These are phyloP conservation scores for Otatea glauca DNA, from an alignment of 176 grass and related monocot species.

Conservation along the genomic window DNA sequence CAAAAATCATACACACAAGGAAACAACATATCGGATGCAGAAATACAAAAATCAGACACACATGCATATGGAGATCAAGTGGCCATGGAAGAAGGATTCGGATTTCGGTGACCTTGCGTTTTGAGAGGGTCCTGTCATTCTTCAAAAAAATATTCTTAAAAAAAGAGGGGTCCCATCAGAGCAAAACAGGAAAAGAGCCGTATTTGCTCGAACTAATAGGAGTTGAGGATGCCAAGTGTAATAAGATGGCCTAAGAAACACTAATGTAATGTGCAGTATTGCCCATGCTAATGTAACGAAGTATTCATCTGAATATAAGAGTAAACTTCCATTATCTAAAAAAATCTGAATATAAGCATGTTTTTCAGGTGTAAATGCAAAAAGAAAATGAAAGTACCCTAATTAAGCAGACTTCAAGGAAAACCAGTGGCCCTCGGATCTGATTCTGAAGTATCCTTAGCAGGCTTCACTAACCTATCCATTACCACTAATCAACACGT, in stretches of 20 bases:
- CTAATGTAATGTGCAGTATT: conserved; percentile 29
- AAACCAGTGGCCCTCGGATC: background rate
- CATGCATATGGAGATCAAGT: conserved; percentile 29
- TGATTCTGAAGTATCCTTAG: background rate
- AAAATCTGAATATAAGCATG: background rate
- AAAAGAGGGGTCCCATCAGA: too few relatives aligned
- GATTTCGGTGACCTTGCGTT: conserved; percentile 48
- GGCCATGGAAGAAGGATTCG: conserved; percentile 6
- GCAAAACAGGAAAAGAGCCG: conserved; percentile 45
- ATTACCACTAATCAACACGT: background rate
- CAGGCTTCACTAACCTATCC: background rate
- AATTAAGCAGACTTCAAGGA: background rate
- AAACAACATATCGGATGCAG: conserved; percentile 13
- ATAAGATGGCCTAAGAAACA: conserved; percentile 32
- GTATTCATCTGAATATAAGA: too few relatives aligned
- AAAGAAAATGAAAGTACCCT: conserved; percentile 8
- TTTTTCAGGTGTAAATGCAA: background rate
- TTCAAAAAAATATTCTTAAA: too few relatives aligned
- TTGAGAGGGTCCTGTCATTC: conserved; percentile 57
- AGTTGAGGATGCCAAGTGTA: conserved; percentile 21
- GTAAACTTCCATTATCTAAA: too few relatives aligned
- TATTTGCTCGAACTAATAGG: conserved; percentile 49
- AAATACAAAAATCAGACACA: conserved; percentile 13
- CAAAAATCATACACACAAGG: too few relatives aligned
- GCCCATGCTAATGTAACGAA: conserved; percentile 35